Evolutionary conservation across 257 asterid species (phyloP).

Genomic region (Lycium ferocissimum): DNA sequence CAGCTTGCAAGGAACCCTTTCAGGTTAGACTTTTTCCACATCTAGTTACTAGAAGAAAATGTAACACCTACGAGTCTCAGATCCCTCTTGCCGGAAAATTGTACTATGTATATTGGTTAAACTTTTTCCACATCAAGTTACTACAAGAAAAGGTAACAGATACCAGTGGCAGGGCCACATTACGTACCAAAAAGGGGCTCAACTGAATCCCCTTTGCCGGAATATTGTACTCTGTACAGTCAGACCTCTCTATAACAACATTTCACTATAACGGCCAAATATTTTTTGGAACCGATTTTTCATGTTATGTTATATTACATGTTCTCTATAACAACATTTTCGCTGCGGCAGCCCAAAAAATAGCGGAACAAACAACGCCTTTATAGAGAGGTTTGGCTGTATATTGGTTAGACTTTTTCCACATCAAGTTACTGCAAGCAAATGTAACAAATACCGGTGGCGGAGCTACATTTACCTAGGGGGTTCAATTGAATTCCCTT

Average conservation of each 20-base stretch:
- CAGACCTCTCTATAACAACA: too few species aligned
- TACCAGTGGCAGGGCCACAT: background rate
- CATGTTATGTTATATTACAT: too few species aligned
- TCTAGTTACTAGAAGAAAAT: background rate
- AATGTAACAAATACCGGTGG: background rate
- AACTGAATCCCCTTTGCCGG: background rate
- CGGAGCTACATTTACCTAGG: too few species aligned
- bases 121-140: background rate
- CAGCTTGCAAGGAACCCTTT: conserved; percentile 67
- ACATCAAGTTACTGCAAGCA: background rate
- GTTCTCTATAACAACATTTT: too few species aligned
- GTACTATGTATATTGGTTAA: background rate
- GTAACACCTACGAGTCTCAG: background rate
- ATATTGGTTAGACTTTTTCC: background rate
- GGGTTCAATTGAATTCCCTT: background rate
- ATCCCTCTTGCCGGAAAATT: background rate
- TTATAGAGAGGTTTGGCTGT: too few species aligned
- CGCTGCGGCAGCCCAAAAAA: too few species aligned
- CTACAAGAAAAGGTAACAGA: background rate
- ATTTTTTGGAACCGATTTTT: too few species aligned
- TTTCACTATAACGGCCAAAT: too few species aligned
- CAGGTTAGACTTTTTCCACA: conserved; percentile 52
- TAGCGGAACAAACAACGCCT: too few species aligned
- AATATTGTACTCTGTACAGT: background rate
- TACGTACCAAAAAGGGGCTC: background rate